Base-by-base conservation (phyloP, 106 monocot genomes). In the Allium fistulosum region DNA sequence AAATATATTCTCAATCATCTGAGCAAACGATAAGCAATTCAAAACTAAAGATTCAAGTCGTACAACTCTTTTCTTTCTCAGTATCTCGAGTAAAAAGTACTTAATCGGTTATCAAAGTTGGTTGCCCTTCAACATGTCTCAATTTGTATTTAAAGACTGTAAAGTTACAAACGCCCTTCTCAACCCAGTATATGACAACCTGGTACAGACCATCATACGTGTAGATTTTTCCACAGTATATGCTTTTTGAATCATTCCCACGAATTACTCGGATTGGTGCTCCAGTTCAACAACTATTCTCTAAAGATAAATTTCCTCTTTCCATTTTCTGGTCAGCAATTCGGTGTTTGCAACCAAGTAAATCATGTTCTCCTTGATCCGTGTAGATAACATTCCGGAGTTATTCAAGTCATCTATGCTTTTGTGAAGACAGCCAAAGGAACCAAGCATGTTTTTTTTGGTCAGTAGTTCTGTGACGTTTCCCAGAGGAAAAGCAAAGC, bases 121-220 rank as follows among this genome's bases (percentile, higher is more conserved):
- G 80, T 49, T 94, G 94, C n/a, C 85, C 90, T 26, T 80, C 74
- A 17, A 88, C 70, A 51, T 87, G 76, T 58, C 58, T 78, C 11
- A 94, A 68, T 26, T 70, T 78, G 69, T 76, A 94, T 28, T 88
- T 91, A 67, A 71, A 91, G 22, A 94, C 85, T 8, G 77, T 88
- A 50, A 75, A 90, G 15, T 87, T 82, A 10, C 78, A 71, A 0
- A 79, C 68, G 59, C 94, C 94, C 77, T 87, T 91, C 66, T 87
- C 85, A 7, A 76, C 81, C 90, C 90, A 90, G 52, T 67, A 76
- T 11, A 90, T 69, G 4, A 70, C 17, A 60, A 91, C 90, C 90
- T 88, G 76, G 75, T 96, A 96, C 48, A 96, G 65, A 10, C 96
- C 96, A 68, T 92, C 91, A 73, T 92, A 96, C n/a, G 91, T 92